These are phyloP conservation scores for Hortiboletus campestris DNA, from an alignment of 768 basidiomycete species.

Conservation along the genomic window DNA sequence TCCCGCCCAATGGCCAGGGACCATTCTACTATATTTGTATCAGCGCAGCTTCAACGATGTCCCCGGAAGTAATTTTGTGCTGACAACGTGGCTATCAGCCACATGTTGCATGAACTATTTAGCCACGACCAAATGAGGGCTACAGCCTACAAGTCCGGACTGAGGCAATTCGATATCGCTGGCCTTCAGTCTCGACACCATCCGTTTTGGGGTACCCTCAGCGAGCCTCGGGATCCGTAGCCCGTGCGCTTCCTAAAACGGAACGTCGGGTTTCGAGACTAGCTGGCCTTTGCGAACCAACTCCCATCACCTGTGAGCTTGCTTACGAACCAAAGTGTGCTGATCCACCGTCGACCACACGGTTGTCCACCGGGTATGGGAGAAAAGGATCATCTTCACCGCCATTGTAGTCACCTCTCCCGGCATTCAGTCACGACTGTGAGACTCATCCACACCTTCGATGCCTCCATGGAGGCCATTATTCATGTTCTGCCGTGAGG, in stretches of 20 bases:
- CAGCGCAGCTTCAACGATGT: neutral
- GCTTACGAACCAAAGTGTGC: neutral
- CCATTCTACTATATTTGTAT: neutral
- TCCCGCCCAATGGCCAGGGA: too few species aligned
- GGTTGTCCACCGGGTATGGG: neutral
- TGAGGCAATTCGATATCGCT: too few species aligned
- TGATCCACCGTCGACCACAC: neutral
- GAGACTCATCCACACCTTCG: neutral
- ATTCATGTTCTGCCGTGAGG: neutral
- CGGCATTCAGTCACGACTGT: neutral
- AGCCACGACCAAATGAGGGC: neutral
- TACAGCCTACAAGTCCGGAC: too few species aligned
- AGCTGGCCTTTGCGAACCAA: neutral
- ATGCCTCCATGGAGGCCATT: neutral
- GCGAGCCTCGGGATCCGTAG: too few species aligned
- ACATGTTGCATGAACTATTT: neutral
- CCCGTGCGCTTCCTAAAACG: too few species aligned
- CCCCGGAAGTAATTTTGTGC: neutral
- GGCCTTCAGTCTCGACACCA: too few species aligned
- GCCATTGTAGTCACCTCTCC: neutral
- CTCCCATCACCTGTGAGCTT: neutral
- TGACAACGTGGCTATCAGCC: neutral
- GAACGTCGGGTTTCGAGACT: too few species aligned
- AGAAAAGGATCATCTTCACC: neutral
- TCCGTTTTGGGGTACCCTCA: too few species aligned